These are phyloP conservation scores for Dianthus caryophyllus DNA, from an alignment of 148 eudicot species.

Conservation along the genomic window DNA sequence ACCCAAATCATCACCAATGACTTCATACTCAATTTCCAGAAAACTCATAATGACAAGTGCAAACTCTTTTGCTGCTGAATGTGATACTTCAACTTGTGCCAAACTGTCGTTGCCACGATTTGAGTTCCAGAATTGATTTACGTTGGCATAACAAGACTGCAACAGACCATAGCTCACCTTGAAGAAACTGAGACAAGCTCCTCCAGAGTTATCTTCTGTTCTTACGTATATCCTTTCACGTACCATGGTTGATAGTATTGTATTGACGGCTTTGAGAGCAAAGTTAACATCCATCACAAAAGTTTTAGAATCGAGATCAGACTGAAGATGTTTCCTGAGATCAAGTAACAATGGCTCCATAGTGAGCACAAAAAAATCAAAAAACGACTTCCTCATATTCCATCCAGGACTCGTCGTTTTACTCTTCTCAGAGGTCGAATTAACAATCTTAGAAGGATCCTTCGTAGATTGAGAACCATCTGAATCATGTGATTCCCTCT, in stretches of 20 bases:
- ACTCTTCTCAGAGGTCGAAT: conserved; percentile 27
- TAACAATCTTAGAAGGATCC: conserved; percentile 25
- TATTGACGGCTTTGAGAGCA: conserved; percentile 51
- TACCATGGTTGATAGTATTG: conserved; percentile 42
- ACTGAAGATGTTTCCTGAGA: conserved; percentile 33
- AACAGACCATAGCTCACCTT: conserved; percentile 45
- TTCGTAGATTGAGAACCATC: conserved; percentile 30
- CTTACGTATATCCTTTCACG: conserved; percentile 56
- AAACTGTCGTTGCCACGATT: conserved; percentile 18
- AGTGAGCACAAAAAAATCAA: conserved; percentile 72
- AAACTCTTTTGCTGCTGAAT: conserved; percentile 49
- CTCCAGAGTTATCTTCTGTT: conserved; percentile 66
- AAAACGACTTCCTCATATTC: conserved; percentile 50
- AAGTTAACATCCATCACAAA: conserved; percentile 30
- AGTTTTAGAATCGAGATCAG: conserved; percentile 37
- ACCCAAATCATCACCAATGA: conserved; percentile 72
- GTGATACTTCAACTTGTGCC: conserved; percentile 24
- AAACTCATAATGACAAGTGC: conserved; percentile 42
- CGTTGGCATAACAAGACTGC: conserved; percentile 44
- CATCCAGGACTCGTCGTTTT: conserved; percentile 30
- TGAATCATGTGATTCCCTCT: conserved; percentile 35
- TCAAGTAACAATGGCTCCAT: conserved; percentile 62
- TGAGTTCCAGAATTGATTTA: conserved; percentile 36
- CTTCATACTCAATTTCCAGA: conserved; percentile 77
- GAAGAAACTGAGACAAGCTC: conserved; percentile 70